Conservation (phyloP, 352 stramenopile species). For the Stramenopiles sp. region DNA sequence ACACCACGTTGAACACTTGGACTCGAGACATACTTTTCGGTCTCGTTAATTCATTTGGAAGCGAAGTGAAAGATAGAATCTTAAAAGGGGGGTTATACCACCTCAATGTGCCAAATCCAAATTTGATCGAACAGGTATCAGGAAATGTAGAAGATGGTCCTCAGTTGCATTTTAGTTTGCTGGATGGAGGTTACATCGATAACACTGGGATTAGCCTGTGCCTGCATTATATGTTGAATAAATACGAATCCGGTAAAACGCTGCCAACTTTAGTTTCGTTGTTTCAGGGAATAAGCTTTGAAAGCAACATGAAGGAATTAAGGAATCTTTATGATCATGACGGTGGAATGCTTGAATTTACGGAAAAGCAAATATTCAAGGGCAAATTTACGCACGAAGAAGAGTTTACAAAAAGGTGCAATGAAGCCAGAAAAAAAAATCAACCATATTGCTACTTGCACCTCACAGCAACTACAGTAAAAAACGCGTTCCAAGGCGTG, state of each 20-base stretch:
- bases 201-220: not conserved
- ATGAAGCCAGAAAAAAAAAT: not conserved
- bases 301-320: not conserved
- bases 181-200: slow-evolving; percentile 7
- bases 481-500: not conserved
- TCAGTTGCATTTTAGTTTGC: not conserved
- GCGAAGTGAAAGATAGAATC: not conserved
- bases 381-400: not conserved
- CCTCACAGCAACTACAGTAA: not conserved
- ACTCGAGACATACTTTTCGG: not conserved
- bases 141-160: not conserved
- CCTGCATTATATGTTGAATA: not conserved
- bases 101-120: slow-evolving; percentile 8
- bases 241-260: not conserved
- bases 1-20: not conserved
- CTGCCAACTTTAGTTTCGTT: not conserved
- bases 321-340: slow-evolving; percentile 2
- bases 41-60: not conserved
- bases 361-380: slow-evolving; percentile 4
- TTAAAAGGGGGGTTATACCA: not conserved
- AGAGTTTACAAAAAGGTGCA: not conserved
- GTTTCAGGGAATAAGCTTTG: not conserved
- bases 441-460: not conserved
- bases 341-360: not conserved
- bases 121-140: not conserved